These are phyloP conservation scores for Ananas comosus DNA, from an alignment of 176 grass and related monocot species.

Conservation along the genomic window DNA sequence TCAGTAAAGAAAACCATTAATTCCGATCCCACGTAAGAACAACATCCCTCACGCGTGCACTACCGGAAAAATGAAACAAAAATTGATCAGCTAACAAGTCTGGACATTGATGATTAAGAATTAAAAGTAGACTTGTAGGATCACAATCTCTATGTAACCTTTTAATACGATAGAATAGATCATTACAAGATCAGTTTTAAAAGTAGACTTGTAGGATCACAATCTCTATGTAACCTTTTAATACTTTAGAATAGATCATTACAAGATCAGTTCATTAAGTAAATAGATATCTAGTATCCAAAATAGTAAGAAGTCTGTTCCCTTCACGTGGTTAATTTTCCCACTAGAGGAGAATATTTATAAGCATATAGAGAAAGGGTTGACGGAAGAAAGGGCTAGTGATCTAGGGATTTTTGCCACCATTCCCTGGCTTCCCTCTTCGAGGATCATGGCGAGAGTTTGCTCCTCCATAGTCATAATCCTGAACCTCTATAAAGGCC, in stretches of 20 bases:
- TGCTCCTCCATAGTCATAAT: constrained; percentile 76
- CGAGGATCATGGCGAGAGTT: constrained; percentile 70
- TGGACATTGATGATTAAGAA: neutral
- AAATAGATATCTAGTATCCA: neutral
- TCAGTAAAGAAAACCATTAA: no score
- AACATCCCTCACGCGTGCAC: no score
- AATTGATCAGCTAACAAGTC: no score
- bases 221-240: neutral
- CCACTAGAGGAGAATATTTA: no score
- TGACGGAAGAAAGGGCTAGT: constrained; percentile 5
- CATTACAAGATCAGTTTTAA: neutral
- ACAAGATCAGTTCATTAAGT: neutral
- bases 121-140: neutral
- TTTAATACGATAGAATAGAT: neutral
- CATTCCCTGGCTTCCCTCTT: constrained; percentile 46
- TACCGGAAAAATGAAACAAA: no score
- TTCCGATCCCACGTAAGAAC: no score
- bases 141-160: neutral
- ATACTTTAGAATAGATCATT: neutral
- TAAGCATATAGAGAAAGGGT: no score
- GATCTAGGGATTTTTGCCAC: constrained; percentile 45
- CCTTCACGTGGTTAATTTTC: neutral
- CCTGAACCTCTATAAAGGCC: constrained; percentile 53
- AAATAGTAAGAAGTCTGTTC: neutral
- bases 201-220: neutral